Conservation (phyloP, 2,329 filamentous ascomycete genomes). For the Fusarium paranaense region DNA sequence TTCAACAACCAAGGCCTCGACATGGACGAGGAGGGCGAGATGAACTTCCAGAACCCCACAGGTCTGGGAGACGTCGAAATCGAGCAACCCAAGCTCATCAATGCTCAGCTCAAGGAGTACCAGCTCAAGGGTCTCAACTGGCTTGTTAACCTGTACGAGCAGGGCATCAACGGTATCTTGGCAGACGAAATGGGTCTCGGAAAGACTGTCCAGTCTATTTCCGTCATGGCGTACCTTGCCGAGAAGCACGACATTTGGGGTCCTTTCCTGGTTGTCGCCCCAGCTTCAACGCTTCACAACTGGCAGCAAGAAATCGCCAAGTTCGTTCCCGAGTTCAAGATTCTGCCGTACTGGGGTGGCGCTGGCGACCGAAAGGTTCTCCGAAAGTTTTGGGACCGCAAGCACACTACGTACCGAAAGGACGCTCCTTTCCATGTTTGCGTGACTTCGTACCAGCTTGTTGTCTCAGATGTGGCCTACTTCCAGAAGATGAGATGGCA, state of each 20-base stretch:
- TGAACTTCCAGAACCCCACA: conserved; percentile 99
- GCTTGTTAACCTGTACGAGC: conserved; percentile 98
- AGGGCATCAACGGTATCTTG: conserved; percentile 98
- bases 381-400: conserved; percentile 98
- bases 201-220: conserved; percentile 99
- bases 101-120: conserved; percentile 96
- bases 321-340: conserved; percentile 95
- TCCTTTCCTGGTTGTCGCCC: conserved; percentile 95
- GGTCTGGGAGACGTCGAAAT: conserved; percentile 95
- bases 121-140: conserved; percentile 99
- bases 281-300: conserved; percentile 96
- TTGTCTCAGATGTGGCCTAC: conserved; percentile 95
- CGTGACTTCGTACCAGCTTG: conserved; percentile 96
- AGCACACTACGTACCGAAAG: conserved; percentile 94
- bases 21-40: conserved; percentile 91
- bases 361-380: conserved; percentile 94
- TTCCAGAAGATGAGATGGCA: conserved; percentile 99
- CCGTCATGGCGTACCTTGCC: conserved; percentile 98
- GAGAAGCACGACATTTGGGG: conserved; percentile 99
- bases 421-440: conserved; percentile 96
- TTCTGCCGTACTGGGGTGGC: conserved; percentile 96
- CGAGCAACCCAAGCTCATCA: conserved; percentile 92
- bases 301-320: conserved; percentile 98
- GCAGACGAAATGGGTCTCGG: conserved; percentile 99
- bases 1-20: conserved; percentile 83